Base-by-base conservation (phyloP, 768 basidiomycete species). In the Tulasnella calospora region DNA sequence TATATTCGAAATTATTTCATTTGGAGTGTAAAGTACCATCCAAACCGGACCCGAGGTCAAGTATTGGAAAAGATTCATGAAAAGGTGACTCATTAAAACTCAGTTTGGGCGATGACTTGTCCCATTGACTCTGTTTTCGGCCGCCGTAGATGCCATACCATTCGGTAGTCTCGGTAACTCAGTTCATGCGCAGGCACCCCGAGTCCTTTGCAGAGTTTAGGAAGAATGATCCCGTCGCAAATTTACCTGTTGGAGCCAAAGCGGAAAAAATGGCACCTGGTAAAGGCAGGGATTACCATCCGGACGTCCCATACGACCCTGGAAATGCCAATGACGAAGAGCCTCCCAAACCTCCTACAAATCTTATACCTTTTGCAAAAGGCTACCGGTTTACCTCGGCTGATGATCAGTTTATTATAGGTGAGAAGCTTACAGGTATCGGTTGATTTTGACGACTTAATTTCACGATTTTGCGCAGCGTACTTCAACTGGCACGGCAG, bases 401-500 rank as follows among this genome's bases (percentile, higher is more conserved):
- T 12, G 77, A 78, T 72, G 55, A 46, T 19, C 77, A 73, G 41
- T 78, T 71, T 71, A 71, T 78, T 40, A 71, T 78, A 1, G 70
- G 71, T 78, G 40, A 72, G 40, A 15, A 7, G 23, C 17, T 0
- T 72, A 5, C 38, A 5, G 13, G 23, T 40, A 30, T 35, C 23
- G 36, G 71, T 3, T 40, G 15, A 12, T 17, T 27, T 67, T 27
- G 30, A 67, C 61, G 61, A n/a, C 40, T 71, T 71, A 35, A 71
- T 19, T 72, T 30, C 35, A 19, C 10, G 71, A 7, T 40, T 38
- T 21, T 76, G 35, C 7, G 5, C 38, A 76, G 75, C 55, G 30
- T 78, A 47, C 33, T 78, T 78, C 70, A 78, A 78, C 44, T 78
- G 77, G 77, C 55, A 78, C n/a, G 44, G 15, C 30, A 71, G 12